A percentile compares a stretch with the other conserved stretches of the same genome.
These are phyloP conservation scores for Neonectria sp. DNA, from an alignment of 2,329 filamentous ascomycete species.

Conservation along the genomic window DNA sequence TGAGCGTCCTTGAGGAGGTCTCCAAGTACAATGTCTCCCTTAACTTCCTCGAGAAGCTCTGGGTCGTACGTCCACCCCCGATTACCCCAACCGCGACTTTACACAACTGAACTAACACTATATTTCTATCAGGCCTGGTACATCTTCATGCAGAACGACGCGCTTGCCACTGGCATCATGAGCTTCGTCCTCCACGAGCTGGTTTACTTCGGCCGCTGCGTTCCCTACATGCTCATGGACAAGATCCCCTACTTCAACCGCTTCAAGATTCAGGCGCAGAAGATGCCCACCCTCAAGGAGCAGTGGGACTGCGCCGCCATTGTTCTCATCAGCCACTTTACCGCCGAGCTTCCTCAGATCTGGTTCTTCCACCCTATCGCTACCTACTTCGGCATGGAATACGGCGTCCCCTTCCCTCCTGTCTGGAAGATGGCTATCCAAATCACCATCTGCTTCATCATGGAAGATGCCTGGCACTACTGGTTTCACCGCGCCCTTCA, in stretches of 20 bases:
- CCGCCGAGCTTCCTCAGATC: constrained; percentile 97
- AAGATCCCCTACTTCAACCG: constrained; percentile 87
- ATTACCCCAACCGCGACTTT: constrained; percentile 7
- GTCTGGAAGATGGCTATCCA: constrained; percentile 90
- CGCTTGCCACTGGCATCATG: constrained; percentile 96
- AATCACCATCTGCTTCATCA: constrained; percentile 92
- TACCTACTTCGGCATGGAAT: constrained; percentile 90
- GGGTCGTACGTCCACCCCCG: constrained; percentile 74
- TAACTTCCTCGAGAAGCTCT: constrained; percentile 88
- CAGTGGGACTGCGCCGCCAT: constrained; percentile 95
- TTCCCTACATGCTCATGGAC: constrained; percentile 96
- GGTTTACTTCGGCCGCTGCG: constrained; percentile 91
- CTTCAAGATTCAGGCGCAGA: constrained; percentile 94
- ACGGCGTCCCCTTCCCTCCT: constrained; percentile 90
- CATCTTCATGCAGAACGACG: constrained; percentile 97
- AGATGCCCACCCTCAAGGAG: constrained; percentile 92
- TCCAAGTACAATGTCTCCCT: constrained; percentile 86
- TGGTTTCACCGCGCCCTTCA: constrained; percentile 95
- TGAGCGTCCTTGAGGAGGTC: constrained; percentile 74
- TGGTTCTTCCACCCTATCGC: constrained; percentile 99
- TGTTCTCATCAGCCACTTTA: constrained; percentile 96
- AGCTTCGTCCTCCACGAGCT: constrained; percentile 95
- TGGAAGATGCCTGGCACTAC: constrained; percentile 99
- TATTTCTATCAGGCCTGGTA: constrained; percentile 81
- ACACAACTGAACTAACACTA: constrained; percentile 33